Evolutionary conservation across 2,329 filamentous ascomycete genomes (phyloP), one percentile per base, ranked within the genome.

Genomic region (Penicillium expansum): DNA sequence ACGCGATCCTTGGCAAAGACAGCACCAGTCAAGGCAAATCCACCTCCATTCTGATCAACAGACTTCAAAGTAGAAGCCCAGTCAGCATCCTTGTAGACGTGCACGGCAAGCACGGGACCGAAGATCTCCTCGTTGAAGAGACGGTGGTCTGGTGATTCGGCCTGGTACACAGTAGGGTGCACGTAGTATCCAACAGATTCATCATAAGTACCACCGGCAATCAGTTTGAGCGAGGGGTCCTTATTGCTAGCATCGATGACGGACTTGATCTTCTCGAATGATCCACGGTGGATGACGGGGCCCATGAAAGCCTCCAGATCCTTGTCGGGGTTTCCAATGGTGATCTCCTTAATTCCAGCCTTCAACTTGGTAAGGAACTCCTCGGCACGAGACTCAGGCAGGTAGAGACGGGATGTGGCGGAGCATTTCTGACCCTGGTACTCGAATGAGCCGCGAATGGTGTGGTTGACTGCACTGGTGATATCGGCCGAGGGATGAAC

Each of bases 351-450:
- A 4, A 85, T 86, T 70, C 91, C 86, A 16, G 81, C 73, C 27
- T 87, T 79, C 13, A 95, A 77, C 35, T 80, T 79, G 58, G 85
- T 74, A 71, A 87, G 85, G 78, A 92, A 90, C 61, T 86, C 79
- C 22, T 87, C 82, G 83, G 88, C 92, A 27, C 87, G 73, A 3
- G 89, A 92, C 69, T 83, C 81, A 16, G 91, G 86, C 2, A 93
- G 84, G 75, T 94, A 95, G 47, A 86, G 75, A 20, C 91, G 85
- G 29, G 89, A 92, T 11, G 87, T 90, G 42, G 91, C 91, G 63
- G 86, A 90, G 80, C 91, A 95, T 76, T 95, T 95, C 74, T 95
- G 91, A 43, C 91, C 91, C 73, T 93, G 90, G 78, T 86, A 95
- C 74, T 95, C 91, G 69, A 94, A 95, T 2, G 91, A 90, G 38